These are phyloP conservation scores for Podila verticillata DNA, from an alignment of 192 early-diverging fungal genomes.

Conservation along the genomic window DNA sequence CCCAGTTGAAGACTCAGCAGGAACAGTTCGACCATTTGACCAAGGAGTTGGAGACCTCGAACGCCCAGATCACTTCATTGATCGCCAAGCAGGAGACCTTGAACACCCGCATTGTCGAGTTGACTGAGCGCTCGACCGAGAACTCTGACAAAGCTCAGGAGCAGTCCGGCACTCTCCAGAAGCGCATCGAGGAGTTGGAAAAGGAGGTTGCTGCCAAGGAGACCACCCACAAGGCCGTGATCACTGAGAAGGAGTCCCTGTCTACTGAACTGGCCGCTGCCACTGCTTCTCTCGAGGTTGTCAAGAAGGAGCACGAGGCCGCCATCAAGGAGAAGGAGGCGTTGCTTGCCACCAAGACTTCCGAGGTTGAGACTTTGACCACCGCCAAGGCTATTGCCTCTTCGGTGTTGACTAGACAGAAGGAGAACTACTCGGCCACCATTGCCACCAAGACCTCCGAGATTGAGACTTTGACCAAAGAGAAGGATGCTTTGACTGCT, in stretches of 20 bases:
- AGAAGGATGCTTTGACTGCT: conserved; percentile 8
- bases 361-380: not conserved
- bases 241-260: conserved; percentile 37
- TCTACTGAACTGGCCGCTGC: conserved; percentile 7
- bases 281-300: conserved; percentile 1
- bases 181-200: conserved; percentile 40
- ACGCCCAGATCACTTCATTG: conserved; percentile 29
- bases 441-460: conserved; percentile 12
- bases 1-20: conserved; percentile 13
- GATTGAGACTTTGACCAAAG: conserved; percentile 12
- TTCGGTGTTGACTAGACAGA: conserved; percentile 11
- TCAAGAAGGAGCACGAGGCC: conserved; percentile 10
- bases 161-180: conserved; percentile 16
- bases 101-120: conserved; percentile 28
- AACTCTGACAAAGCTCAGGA: conserved; percentile 32
- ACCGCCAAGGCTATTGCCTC: conserved; percentile 7
- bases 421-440: conserved; percentile 16
- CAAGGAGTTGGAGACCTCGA: conserved; percentile 42
- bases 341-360: conserved; percentile 1
- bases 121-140: conserved; percentile 30
- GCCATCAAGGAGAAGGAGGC: conserved; percentile 11
- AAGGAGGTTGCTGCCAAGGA: conserved; percentile 27
- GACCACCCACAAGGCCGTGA: conserved; percentile 11
- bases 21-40: conserved; percentile 41
- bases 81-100: conserved; percentile 27